Evolutionary conservation across 306 rosid species (phyloP).

Genomic region (Myrica gale): DNA sequence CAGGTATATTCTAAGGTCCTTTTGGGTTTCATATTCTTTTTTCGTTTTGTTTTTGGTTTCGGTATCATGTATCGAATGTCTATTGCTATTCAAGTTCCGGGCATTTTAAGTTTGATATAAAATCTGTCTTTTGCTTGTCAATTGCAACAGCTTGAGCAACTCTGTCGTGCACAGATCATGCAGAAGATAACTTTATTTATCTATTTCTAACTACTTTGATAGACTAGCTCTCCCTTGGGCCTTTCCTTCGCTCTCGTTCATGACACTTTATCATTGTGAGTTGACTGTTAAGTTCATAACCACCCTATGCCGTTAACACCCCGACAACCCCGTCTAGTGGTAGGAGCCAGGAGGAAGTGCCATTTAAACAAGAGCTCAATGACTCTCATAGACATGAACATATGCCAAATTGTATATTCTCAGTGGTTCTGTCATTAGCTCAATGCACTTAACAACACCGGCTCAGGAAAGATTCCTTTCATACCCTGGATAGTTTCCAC

Average conservation of each 20-base stretch:
- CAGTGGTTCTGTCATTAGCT: not conserved
- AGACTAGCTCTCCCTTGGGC: too few species aligned
- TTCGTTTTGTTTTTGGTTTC: not conserved
- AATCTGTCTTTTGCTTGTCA: not conserved
- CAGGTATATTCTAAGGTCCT: not conserved
- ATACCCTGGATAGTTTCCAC: not conserved
- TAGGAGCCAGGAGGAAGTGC: not conserved
- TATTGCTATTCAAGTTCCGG: not conserved
- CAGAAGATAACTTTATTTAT: too few species aligned
- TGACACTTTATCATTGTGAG: too few species aligned
- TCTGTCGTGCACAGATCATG: too few species aligned
- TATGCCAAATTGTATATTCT: not conserved
- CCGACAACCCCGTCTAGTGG: not conserved
- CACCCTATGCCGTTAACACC: too few species aligned
- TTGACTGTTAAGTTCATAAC: too few species aligned
- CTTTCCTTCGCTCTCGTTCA: not conserved
- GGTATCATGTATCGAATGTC: not conserved
- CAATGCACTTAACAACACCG: slow-evolving; percentile 1
- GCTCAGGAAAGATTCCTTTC: not conserved
- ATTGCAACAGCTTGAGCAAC: not conserved
- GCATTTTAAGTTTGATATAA: not conserved
- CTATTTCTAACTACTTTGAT: too few species aligned
- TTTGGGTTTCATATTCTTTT: slow-evolving; percentile 15
- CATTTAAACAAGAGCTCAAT: not conserved
- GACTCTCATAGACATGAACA: not conserved